These are phyloP conservation scores for Cercospora brassicicola DNA, from an alignment of 2,329 filamentous ascomycete genomes.

Conservation along the genomic window DNA sequence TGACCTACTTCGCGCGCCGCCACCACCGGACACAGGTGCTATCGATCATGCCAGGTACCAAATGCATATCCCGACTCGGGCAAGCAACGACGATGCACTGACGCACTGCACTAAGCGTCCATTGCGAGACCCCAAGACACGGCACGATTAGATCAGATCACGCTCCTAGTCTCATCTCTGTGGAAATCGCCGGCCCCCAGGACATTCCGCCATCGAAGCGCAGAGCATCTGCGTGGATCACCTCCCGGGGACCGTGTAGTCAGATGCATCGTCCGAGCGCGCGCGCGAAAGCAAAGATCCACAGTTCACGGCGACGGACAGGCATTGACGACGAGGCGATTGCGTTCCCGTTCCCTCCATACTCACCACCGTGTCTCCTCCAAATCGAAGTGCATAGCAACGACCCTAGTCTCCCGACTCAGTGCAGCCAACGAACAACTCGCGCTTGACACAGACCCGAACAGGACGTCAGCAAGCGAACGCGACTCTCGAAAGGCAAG, in stretches of 20 bases:
- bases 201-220: background rate
- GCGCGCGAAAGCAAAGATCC: conserved; percentile 2
- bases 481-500: background rate
- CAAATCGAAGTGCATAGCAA: conserved; percentile 7
- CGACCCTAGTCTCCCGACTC: background rate
- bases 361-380: conserved; percentile 15
- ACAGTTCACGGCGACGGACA: conserved; percentile 8
- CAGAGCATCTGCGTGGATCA: conserved; percentile 8
- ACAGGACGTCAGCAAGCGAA: conserved; percentile 7
- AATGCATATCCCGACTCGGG: conserved; percentile 23
- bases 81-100: conserved; percentile 9
- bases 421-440: conserved; percentile 10
- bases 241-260: background rate
- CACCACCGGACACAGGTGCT: conserved; percentile 27
- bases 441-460: conserved; percentile 12
- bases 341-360: conserved; percentile 9
- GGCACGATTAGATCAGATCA: conserved; percentile 11
- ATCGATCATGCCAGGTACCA: conserved; percentile 30
- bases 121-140: background rate
- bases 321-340: conserved; percentile 10
- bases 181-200: background rate
- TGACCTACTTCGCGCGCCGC: conserved; percentile 24
- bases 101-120: background rate
- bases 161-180: background rate
- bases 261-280: conserved; percentile 3